Conservation (phyloP, 148 eudicot genomes). For the Chenopodium berlandieri region DNA sequence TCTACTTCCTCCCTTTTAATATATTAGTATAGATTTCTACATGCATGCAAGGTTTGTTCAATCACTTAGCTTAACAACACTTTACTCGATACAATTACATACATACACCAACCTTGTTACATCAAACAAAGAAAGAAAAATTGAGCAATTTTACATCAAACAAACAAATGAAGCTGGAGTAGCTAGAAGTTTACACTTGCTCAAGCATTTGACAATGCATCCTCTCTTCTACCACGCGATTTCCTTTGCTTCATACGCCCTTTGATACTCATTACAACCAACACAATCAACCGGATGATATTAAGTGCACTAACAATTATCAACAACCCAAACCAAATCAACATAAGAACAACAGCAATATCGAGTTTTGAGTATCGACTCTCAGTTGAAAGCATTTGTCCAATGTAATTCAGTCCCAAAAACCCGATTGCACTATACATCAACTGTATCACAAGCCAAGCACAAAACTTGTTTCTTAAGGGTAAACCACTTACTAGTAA, state of each 20-base stretch:
- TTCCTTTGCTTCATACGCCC: constrained; percentile 6
- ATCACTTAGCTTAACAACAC: too few species aligned
- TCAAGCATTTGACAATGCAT: neutral
- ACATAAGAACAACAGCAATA: constrained; percentile 8
- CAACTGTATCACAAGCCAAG: constrained; percentile 31
- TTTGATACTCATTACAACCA: constrained; percentile 6
- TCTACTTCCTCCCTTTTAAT: too few species aligned
- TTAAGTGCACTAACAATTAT: constrained; percentile 20
- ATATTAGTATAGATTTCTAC: too few species aligned
- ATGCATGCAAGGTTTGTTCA: too few species aligned
- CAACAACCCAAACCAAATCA: constrained; percentile 24
- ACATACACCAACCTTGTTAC: too few species aligned
- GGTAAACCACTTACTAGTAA: constrained; percentile 31
- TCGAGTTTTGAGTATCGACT: constrained; percentile 8
- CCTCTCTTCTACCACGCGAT: neutral
- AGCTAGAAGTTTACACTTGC: too few species aligned
- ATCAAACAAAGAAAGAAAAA: too few species aligned
- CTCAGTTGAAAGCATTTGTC: constrained; percentile 25
- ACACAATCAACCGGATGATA: constrained; percentile 24
- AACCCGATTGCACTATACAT: constrained; percentile 32
- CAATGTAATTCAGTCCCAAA: constrained; percentile 20
- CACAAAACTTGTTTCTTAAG: constrained; percentile 28
- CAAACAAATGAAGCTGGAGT: neutral
- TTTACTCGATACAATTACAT: too few species aligned
- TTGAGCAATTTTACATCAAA: neutral